Conservation (phyloP, 2,329 filamentous ascomycete species). For the Colletotrichum sansevieriae region DNA sequence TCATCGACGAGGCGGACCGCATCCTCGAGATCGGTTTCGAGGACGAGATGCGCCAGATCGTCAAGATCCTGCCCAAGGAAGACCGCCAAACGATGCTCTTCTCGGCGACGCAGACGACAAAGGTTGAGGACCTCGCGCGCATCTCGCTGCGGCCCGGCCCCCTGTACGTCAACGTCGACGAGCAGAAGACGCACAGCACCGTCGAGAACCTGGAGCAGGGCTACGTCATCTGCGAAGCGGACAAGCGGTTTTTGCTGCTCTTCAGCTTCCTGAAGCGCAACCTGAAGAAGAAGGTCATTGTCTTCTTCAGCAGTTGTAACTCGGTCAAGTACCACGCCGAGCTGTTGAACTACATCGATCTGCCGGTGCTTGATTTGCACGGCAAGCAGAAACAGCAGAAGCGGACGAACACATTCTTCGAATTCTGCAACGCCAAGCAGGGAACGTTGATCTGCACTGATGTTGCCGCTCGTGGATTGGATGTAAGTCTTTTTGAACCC, state of each 20-base stretch:
- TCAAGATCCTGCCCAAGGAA: constrained; percentile 91
- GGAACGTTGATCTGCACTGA: constrained; percentile 97
- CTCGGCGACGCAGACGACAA: constrained; percentile 97
- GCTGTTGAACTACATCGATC: constrained; percentile 96
- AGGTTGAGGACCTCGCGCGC: constrained; percentile 95
- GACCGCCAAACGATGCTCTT: constrained; percentile 98
- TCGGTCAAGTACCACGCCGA: constrained; percentile 97
- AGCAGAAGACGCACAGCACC: constrained; percentile 89
- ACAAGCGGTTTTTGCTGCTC: constrained; percentile 92
- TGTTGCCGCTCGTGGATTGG: constrained; percentile 92
- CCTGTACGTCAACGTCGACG: constrained; percentile 96
- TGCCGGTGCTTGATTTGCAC: constrained; percentile 87
- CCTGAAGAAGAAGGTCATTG: constrained; percentile 96
- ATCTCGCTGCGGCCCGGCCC: constrained; percentile 93
- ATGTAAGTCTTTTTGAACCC: constrained; percentile 66
- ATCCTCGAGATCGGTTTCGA: constrained; percentile 98
- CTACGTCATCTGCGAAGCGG: constrained; percentile 92
- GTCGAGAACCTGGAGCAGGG: constrained; percentile 96
- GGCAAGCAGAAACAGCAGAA: constrained; percentile 99
- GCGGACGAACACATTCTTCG: constrained; percentile 98
- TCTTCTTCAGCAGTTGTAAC: constrained; percentile 93
- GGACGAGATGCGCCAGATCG: constrained; percentile 96
- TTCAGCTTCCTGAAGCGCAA: constrained; percentile 96
- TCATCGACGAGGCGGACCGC: constrained; percentile 97
- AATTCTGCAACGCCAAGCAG: constrained; percentile 82